These are phyloP conservation scores for Scheffersomyces stambukii DNA, from an alignment of 1,139 yeast genomes.

Conservation along the genomic window DNA sequence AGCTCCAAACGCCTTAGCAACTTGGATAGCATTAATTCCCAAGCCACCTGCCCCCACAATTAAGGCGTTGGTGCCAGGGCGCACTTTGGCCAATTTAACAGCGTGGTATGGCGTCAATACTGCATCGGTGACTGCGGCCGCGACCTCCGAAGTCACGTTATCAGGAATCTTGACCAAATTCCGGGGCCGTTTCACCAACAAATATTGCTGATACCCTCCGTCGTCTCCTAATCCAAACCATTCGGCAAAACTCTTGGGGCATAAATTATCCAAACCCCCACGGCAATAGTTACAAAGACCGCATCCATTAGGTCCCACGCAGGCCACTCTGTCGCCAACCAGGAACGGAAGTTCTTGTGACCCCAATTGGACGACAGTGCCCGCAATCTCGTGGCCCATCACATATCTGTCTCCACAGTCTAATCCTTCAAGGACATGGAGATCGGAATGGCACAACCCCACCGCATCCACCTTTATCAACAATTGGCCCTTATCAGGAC, in stretches of 20 bases:
- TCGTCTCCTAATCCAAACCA: constrained; percentile 30
- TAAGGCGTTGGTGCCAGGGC: constrained; percentile 30
- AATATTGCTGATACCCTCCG: constrained; percentile 44
- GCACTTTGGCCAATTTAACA: constrained; percentile 10
- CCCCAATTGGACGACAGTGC: constrained; percentile 20
- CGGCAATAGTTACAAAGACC: constrained; percentile 23
- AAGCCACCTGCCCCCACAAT: constrained; percentile 44
- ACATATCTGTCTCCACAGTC: constrained; percentile 17
- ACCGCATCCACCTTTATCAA: constrained; percentile 41
- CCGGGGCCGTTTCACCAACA: constrained; percentile 26
- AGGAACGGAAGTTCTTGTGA: constrained; percentile 5
- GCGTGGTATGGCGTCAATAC: constrained; percentile 44
- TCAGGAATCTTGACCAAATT: constrained; percentile 35
- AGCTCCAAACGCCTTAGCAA: constrained; percentile 23
- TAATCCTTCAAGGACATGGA: constrained; percentile 27
- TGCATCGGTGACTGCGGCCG: constrained; percentile 42
- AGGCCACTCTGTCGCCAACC: constrained; percentile 14
- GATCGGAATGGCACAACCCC: constrained; percentile 44
- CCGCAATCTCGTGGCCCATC: constrained; percentile 52
- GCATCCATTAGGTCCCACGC: constrained; percentile 14
- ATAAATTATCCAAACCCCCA: constrained; percentile 32
- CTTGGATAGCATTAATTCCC: constrained; percentile 42
- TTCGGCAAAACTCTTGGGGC: constrained; percentile 18
- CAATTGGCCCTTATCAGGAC: constrained; percentile 27
- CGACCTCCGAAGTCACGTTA: constrained; percentile 30